Base-by-base conservation (phyloP, 257 asterid species). In the Jaltomata sinuosa region DNA sequence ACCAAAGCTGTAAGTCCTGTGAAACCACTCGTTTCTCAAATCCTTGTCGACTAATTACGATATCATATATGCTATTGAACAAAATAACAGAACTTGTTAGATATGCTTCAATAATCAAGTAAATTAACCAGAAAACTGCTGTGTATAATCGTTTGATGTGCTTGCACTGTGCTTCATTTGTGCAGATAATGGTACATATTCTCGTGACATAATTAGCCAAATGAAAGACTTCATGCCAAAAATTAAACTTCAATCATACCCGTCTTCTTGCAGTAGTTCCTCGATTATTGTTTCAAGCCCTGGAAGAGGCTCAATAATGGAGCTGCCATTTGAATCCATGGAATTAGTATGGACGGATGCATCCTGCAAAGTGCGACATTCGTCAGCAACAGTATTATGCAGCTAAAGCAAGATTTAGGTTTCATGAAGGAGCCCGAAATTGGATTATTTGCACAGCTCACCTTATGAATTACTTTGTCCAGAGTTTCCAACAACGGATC, bases 1-100 rank as follows among this genome's bases (percentile, higher is more conserved):
- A 97, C 99, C 99, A 96, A 67, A 96, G 98, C 90, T 96, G 99
- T 89, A 96, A 85, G 91, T 94, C 99, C 88, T 91, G 98, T 59
- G 99, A 96, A 79, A 94, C 98, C 65, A 94, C 99, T 53, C 99
- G 92, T 84, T 92, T 96, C 92, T 96, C 99, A 81, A 92, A 93
- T 87, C 99, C 98, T 91, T 96, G 99, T 57, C 97, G 92, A 81
- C 89, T 91, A 76, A 96, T 93, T 83, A 86, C 90, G 87, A 93
- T 94, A 84, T 85, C 84, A 11, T 85, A 57, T 87, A 94, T 93
- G 71, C 99, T 96, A 91, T 59, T 77, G 62, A 77, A 49, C 82
- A 77, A 8, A 29, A 77, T 9, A 10, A 47, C 59, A 27, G 3
- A 77, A 77, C 62, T 27, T 77, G 6, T 77, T 50, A 77, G 62